Conservation (phyloP, 2,329 filamentous ascomycete genomes). For the Metarhizium humberi region DNA sequence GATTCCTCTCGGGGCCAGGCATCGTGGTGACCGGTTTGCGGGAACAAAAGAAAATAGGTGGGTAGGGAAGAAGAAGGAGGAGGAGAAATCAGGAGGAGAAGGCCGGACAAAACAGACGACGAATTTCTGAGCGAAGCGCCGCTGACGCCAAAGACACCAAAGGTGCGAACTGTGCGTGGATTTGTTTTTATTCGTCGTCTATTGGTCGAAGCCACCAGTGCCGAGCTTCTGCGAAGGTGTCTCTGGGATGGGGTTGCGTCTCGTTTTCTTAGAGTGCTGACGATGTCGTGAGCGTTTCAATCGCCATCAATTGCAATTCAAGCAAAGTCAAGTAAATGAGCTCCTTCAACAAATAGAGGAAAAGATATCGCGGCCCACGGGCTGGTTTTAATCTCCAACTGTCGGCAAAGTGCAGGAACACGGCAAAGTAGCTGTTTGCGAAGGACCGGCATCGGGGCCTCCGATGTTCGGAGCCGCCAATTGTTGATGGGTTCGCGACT, state of each 20-base stretch:
- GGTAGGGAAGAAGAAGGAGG: background rate
- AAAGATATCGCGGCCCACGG: background rate
- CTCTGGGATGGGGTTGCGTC: too few relatives aligned
- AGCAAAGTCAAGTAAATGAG: too few relatives aligned
- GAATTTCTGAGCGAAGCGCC: background rate
- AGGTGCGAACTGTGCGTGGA: background rate
- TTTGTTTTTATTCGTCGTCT: background rate
- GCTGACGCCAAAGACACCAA: background rate
- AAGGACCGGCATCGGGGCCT: conserved; percentile 7
- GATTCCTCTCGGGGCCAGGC: conserved; percentile 63
- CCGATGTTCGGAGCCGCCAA: conserved; percentile 14
- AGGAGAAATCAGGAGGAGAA: background rate
- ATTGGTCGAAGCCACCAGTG: background rate
- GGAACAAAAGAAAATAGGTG: background rate
- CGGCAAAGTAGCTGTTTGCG: background rate
- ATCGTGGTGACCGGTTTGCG: conserved; percentile 33
- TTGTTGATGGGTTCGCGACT: background rate
- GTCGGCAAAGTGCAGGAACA: background rate
- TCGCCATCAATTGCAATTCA: too few relatives aligned
- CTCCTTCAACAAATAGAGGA: too few relatives aligned
- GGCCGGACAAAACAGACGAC: background rate
- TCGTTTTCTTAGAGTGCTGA: background rate
- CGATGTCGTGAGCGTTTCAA: too few relatives aligned
- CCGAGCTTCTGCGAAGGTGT: background rate
- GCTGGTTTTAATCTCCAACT: conserved; percentile 1